These are phyloP conservation scores for Petunia hybrid DNA, from an alignment of 305 asterid genomes.

Conservation along the genomic window DNA sequence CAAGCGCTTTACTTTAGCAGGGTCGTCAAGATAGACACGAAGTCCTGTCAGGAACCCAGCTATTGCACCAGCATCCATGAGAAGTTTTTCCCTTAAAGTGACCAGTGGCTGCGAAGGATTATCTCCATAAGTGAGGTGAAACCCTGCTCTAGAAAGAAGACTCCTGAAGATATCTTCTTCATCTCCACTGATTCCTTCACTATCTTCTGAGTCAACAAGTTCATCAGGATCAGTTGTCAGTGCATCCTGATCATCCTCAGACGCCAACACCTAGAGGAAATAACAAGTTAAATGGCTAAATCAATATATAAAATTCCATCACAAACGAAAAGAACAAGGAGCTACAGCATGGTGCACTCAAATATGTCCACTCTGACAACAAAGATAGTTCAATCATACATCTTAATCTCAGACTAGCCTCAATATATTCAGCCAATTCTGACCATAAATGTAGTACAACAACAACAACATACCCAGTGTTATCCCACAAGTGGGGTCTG, in stretches of 20 bases:
- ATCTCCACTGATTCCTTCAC: slow-evolving; percentile 96
- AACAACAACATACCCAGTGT: too few species aligned
- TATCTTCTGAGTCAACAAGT: slow-evolving; percentile 91
- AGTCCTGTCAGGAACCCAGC: slow-evolving; percentile 98
- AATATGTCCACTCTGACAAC: neutral
- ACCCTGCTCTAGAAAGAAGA: slow-evolving; percentile 96
- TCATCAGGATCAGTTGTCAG: slow-evolving; percentile 97
- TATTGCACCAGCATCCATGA: slow-evolving; percentile 98
- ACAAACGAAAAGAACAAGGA: neutral
- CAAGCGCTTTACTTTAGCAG: slow-evolving; percentile 92
- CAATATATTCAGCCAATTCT: neutral
- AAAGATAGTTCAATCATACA: too few species aligned
- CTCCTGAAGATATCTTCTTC: slow-evolving; percentile 94
- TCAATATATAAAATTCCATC: neutral
- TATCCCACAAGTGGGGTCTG: too few species aligned
- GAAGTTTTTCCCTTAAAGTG: slow-evolving; percentile 94
- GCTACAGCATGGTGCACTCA: neutral
- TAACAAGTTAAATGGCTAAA: neutral
- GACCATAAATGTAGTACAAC: too few species aligned
- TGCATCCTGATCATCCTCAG: slow-evolving; percentile 98
- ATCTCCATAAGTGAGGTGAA: slow-evolving; percentile 93
- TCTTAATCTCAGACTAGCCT: neutral
- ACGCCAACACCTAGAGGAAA: slow-evolving; percentile 76
- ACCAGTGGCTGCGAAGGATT: slow-evolving; percentile 92
- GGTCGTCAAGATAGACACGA: slow-evolving; percentile 98